Evolutionary conservation across 228 moss, liverwort and hornwort genomes (phyloP).

Genomic region (Sphagnum magellanicum): DNA sequence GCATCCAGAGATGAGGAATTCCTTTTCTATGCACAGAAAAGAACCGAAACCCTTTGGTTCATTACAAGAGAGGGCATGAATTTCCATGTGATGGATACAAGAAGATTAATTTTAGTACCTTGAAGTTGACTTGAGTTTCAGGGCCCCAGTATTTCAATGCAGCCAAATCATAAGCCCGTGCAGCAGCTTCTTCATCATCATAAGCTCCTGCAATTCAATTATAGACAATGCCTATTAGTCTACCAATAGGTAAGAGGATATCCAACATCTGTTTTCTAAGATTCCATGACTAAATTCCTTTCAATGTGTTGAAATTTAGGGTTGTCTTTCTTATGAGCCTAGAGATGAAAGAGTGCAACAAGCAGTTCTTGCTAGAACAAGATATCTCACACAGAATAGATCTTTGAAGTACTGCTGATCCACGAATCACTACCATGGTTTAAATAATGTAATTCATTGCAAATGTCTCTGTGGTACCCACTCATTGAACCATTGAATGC

Average conservation of each 20-base stretch:
- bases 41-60: too few relatives aligned
- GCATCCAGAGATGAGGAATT: background rate
- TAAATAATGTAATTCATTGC: background rate
- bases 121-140: slow-evolving; percentile 39
- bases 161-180: slow-evolving; percentile 47
- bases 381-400: background rate
- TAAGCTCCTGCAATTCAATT: slow-evolving; percentile 27
- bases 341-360: background rate
- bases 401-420: background rate
- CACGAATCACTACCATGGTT: background rate
- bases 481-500: too few relatives aligned
- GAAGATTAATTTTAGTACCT: slow-evolving; percentile 9
- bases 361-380: background rate
- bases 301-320: background rate
- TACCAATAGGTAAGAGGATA: background rate
- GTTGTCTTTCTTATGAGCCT: background rate
- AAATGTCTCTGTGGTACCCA: too few relatives aligned
- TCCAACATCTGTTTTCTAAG: background rate
- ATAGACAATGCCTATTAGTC: background rate
- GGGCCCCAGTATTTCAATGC: slow-evolving; percentile 60
- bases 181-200: slow-evolving; percentile 45
- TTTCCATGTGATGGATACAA: too few relatives aligned
- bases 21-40: too few relatives aligned
- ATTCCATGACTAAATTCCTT: background rate
- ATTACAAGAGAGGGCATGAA: too few relatives aligned